These are phyloP conservation scores for Zygotorulaspora mrakii DNA, from an alignment of 1,139 yeast genomes.

Conservation along the genomic window DNA sequence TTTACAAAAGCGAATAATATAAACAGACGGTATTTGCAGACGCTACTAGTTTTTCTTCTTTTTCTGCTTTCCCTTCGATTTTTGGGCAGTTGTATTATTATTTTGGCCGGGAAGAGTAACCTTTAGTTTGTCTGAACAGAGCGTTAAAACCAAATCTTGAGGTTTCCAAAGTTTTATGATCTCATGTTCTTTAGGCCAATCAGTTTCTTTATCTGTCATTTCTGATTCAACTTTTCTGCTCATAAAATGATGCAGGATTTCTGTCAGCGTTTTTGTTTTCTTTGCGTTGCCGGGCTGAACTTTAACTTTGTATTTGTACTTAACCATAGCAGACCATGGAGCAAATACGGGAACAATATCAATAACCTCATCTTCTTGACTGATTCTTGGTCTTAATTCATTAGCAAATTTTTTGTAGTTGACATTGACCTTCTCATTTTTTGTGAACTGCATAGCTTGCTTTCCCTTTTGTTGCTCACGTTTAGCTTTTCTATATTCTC, in stretches of 20 bases:
- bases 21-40: not conserved
- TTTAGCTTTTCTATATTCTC: constrained; percentile 39
- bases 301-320: constrained; percentile 78
- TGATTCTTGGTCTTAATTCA: constrained; percentile 40
- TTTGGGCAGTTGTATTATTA: constrained; percentile 23
- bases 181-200: constrained; percentile 71
- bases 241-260: constrained; percentile 57
- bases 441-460: constrained; percentile 48
- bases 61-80: constrained; percentile 15
- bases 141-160: constrained; percentile 47
- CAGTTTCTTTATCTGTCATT: constrained; percentile 50
- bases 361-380: constrained; percentile 42
- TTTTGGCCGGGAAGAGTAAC: constrained; percentile 41
- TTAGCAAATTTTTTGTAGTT: constrained; percentile 37
- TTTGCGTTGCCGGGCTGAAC: constrained; percentile 83
- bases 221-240: constrained; percentile 52
- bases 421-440: constrained; percentile 34
- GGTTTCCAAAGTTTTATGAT: constrained; percentile 56
- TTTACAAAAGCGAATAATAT: constrained; percentile 1
- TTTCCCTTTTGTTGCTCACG: constrained; percentile 50
- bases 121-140: constrained; percentile 52
- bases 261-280: constrained; percentile 82
- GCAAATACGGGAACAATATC: constrained; percentile 86
- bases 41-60: constrained; percentile 2
- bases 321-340: constrained; percentile 79